Evolutionary conservation across 2,329 filamentous ascomycete genomes (phyloP).

Genomic region (Paraconiothyrium sp.): DNA sequence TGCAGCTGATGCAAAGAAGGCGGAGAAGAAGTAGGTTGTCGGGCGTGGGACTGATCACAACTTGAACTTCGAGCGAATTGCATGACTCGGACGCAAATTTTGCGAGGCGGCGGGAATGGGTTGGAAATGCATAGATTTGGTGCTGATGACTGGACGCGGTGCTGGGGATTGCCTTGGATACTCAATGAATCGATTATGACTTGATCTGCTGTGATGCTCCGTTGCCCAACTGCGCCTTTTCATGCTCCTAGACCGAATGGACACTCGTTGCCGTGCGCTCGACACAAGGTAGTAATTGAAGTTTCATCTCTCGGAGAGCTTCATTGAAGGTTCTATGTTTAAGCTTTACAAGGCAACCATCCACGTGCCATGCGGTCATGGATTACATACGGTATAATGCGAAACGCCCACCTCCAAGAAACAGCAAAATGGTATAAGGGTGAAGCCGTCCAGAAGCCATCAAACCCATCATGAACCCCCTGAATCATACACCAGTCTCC

Average conservation of each 20-base stretch:
- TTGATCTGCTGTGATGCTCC: conserved; percentile 28
- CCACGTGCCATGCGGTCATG: conserved; percentile 25
- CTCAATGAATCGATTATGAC: conserved; percentile 30
- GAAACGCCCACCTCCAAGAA: conserved; percentile 30
- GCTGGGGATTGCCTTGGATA: conserved; percentile 15
- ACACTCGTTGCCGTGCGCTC: neutral
- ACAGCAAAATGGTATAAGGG: conserved; percentile 42
- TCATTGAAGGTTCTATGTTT: conserved; percentile 39
- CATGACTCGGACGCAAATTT: conserved; percentile 10
- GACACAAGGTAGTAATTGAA: conserved; percentile 15
- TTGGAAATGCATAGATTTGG: neutral
- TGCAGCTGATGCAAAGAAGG: conserved; percentile 50
- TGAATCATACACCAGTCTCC: conserved; percentile 17
- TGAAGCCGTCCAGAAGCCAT: conserved; percentile 30
- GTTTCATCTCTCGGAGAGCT: conserved; percentile 27
- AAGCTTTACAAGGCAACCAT: conserved; percentile 33
- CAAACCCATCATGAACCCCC: conserved; percentile 29
- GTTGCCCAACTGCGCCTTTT: conserved; percentile 14
- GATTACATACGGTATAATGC: conserved; percentile 52
- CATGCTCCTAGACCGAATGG: too few relatives aligned
- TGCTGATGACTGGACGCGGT: conserved; percentile 12
- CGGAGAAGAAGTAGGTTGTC: conserved; percentile 20
- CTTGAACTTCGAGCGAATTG: conserved; percentile 12
- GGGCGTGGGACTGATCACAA: neutral
- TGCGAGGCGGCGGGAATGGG: neutral